Base-by-base conservation (phyloP, 2,329 filamentous ascomycete genomes). In the Claviceps maximensis region DNA sequence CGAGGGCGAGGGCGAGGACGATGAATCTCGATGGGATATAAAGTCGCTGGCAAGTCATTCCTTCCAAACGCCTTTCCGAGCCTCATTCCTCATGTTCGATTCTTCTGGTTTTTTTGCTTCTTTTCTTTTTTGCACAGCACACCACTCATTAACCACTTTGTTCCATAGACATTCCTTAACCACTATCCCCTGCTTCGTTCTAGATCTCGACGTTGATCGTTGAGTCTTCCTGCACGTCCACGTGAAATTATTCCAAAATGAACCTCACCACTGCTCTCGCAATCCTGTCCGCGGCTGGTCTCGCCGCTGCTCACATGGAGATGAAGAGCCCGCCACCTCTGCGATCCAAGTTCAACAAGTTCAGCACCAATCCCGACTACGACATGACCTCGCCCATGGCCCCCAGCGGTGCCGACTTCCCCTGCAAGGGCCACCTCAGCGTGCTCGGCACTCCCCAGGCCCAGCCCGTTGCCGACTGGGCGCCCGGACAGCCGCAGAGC, bases 371-470 rank as follows among this genome's bases (percentile, higher is more conserved):
- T 52, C 74, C 80, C 63, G 85, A 90, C 70, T 88, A 85, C 71
- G 79, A 77, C 60, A 87, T 88, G 71, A 87, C 82, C 38, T 74
- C 75, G 17, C 87, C 87, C 2, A 74, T 93, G 48, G 63, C 69
- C 2, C 62, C 72, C 21, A 71, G 74, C 55, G 83, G 84, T 27
- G 73, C 74, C 54, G 77, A 89, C 68, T 93, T 80, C 66, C 84
- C 87, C 5, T 93, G 87, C 78, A 89, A 89, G 72, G 82, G 83
- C 58, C 74, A 73, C 64, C 71, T 76, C 49, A 66, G 63, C 49
- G 68, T 76, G 46, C 59, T 79, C 36, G 76, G 74, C 60, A 74
- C 74, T 33, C 50, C 67, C 9, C 67, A 69, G 47, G 79, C 80
- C 57, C 66, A 71, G 19, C 67, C 79, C 4, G 77, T 81, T 21